Evolutionary conservation across 176 grass and related monocot genomes (phyloP), one percentile per base, ranked within the genome.

Genomic region (Phoenix dactylifera): DNA sequence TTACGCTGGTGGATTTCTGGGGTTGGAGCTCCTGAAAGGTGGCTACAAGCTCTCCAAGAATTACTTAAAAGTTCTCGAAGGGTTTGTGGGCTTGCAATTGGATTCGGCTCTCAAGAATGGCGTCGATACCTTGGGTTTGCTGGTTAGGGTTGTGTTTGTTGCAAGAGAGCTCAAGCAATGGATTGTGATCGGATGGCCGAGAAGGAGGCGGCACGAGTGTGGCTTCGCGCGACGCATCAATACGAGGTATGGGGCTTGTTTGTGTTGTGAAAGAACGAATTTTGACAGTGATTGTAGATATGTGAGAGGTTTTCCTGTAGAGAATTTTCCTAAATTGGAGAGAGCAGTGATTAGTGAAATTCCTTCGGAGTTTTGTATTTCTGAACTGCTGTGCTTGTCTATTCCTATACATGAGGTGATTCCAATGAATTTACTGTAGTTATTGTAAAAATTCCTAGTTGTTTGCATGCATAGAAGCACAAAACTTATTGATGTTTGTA

Each of bases 11-110:
- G 81, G 73, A 4, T 52, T 80, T 18, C 70, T 58, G 0, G 60
- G 61, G n/a, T 76, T 92, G n/a, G 85, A 81, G 6, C 29, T 86
- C 5, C 69, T 98, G 57, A 98, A 86, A 58, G 82, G 72, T 0
- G 60, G 93, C 0, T 92, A 97, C 66, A 68, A 79, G 22, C 12
- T 97, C 0, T 85, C 87, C 1, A 97, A 91, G 67, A 97, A 92
- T 22, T 76, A 73, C 7, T 74, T 74, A 4, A 91, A 97, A 65
- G 65, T 97, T 78, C 30, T 92, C 5, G 87, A 97, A 66, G 87
- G 87, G 4, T 88, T 92, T 64, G 75, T 88, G 3, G 93, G 93
- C 4, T 76, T 92, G 51, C 87, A 91, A 75, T 74, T 97, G 22
- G 78, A 91, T 75, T 88, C 83, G 79, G 85, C 84, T 0, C 57